Conservation (phyloP, 2,329 filamentous ascomycete species). For the Fusarium decemcellulare region DNA sequence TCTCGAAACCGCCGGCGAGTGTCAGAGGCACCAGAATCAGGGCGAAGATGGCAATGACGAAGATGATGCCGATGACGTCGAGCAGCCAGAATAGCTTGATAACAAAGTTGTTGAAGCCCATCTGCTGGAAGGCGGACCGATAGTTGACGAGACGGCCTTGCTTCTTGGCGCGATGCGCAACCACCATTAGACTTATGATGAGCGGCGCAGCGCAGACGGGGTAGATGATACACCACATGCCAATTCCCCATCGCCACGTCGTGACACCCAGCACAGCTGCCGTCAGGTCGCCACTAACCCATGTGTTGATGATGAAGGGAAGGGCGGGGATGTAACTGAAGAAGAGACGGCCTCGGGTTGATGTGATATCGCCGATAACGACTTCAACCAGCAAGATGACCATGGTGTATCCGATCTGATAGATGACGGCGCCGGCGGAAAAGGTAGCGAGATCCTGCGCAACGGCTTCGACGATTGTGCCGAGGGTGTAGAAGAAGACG, state of each 20-base stretch:
- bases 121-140: slow-evolving; percentile 49
- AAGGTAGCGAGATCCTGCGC: slow-evolving; percentile 65
- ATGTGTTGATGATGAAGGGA: slow-evolving; percentile 75
- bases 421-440: slow-evolving; percentile 70
- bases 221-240: slow-evolving; percentile 77
- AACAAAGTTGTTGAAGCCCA: slow-evolving; percentile 51
- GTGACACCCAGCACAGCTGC: slow-evolving; percentile 62
- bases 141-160: slow-evolving; percentile 60
- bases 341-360: slow-evolving; percentile 72
- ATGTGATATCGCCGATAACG: slow-evolving; percentile 75
- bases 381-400: slow-evolving; percentile 74
- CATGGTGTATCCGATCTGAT: slow-evolving; percentile 75
- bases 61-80: slow-evolving; percentile 60
- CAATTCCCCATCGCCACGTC: slow-evolving; percentile 74
- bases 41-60: slow-evolving; percentile 62
- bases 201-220: slow-evolving; percentile 70
- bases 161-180: slow-evolving; percentile 66
- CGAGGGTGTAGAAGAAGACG: slow-evolving; percentile 72
- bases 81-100: slow-evolving; percentile 63
- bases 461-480: slow-evolving; percentile 70
- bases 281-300: slow-evolving; percentile 73
- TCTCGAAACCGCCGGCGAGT: slow-evolving; percentile 59
- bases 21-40: slow-evolving; percentile 62
- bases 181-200: slow-evolving; percentile 64
- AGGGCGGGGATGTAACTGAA: slow-evolving; percentile 75